These are phyloP conservation scores for Rhodomyrtus tomentosa DNA, from an alignment of 345 rosid species.

Conservation along the genomic window DNA sequence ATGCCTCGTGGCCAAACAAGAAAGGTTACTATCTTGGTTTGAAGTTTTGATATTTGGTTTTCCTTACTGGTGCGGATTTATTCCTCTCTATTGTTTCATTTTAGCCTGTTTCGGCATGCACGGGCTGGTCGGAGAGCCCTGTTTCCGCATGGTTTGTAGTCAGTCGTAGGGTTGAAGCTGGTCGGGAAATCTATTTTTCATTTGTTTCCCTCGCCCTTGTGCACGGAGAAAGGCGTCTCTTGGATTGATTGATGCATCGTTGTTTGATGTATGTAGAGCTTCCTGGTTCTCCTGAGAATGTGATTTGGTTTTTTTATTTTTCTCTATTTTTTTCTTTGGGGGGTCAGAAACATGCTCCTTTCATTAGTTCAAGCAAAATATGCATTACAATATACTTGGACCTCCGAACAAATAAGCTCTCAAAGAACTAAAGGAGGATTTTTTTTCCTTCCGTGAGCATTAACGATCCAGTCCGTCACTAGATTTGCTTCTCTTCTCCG, in stretches of 20 bases:
- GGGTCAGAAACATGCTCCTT: background rate
- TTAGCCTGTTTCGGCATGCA: background rate
- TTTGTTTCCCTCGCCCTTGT: background rate
- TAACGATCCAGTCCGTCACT: too few species aligned
- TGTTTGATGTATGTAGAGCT: background rate
- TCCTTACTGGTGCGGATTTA: background rate
- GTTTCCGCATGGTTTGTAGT: background rate
- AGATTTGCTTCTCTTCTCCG: too few species aligned
- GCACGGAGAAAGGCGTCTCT: background rate
- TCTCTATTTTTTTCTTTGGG: background rate
- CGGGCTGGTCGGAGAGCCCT: background rate
- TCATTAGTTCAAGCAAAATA: background rate
- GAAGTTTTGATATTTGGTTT: background rate
- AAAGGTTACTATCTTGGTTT: background rate
- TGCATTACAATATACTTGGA: background rate
- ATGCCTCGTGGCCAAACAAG: background rate
- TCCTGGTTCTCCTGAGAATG: background rate
- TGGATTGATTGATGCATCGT: background rate
- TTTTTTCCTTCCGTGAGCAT: too few species aligned
- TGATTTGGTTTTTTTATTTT: background rate
- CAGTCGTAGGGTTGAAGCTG: background rate
- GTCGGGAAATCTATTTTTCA: conserved; percentile 5
- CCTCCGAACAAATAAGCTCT: background rate
- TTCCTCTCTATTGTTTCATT: background rate
- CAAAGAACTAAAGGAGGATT: background rate